Percentiles rank a stretch among this genome's conserved stretches.
Conservation (phyloP, 352 stramenopile genomes). For the Globisporangium nagaii region DNA sequence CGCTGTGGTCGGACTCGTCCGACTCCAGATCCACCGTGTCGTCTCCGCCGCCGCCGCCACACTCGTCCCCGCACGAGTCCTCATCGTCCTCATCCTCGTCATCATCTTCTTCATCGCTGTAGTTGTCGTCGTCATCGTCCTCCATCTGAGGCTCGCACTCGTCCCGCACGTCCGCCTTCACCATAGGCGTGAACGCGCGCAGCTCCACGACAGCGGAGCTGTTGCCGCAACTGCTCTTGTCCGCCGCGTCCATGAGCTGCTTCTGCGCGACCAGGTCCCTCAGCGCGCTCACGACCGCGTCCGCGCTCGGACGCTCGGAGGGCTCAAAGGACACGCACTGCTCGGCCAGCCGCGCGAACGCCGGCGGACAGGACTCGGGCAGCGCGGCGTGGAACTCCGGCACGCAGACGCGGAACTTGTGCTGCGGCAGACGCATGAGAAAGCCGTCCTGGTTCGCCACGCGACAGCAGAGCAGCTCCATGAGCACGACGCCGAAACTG, state of each 20-base stretch:
- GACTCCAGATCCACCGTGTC: conserved; percentile 37
- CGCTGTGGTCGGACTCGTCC: conserved; percentile 29
- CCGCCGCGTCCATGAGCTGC: conserved; percentile 4
- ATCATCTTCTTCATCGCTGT: conserved; percentile 48
- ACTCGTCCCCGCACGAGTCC: conserved; percentile 20
- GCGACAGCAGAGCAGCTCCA: conserved; percentile 82
- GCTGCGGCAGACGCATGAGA: conserved; percentile 73
- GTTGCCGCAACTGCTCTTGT: background rate
- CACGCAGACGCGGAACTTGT: conserved; percentile 64
- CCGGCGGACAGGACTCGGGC: conserved; percentile 47
- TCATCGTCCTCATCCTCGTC: conserved; percentile 41
- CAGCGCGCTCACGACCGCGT: conserved; percentile 38
- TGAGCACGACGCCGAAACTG: conserved; percentile 83
- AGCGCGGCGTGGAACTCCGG: conserved; percentile 68
- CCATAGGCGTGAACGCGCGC: conserved; percentile 45
- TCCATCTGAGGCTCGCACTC: conserved; percentile 60
- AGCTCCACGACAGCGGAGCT: conserved; percentile 30
- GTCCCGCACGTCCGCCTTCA: conserved; percentile 11
- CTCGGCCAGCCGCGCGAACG: conserved; percentile 55
- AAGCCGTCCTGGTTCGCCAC: conserved; percentile 76
- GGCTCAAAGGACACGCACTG: conserved; percentile 78
- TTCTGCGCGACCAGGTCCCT: conserved; percentile 34
- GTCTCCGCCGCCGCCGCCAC: conserved; percentile 15
- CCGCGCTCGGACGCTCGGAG: conserved; percentile 44
- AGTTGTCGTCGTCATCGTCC: conserved; percentile 35